These are phyloP conservation scores for Lactarius quietus DNA, from an alignment of 768 basidiomycete genomes.

Conservation along the genomic window DNA sequence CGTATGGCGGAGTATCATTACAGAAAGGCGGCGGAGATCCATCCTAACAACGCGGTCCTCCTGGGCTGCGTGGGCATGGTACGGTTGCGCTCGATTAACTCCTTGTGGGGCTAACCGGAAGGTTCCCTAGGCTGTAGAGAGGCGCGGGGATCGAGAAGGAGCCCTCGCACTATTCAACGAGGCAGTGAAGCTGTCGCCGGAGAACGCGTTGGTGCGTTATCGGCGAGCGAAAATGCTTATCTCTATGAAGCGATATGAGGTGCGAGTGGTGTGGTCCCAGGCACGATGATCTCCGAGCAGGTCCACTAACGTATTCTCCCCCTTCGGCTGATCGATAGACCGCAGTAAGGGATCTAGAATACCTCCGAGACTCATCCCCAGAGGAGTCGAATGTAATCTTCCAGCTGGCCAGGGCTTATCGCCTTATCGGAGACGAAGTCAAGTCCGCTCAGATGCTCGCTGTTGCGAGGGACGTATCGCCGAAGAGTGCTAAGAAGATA, in stretches of 20 bases:
- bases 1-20: constrained; percentile 96
- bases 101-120: constrained; percentile 20
- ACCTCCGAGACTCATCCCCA: constrained; percentile 76
- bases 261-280: constrained; percentile 40
- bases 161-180: constrained; percentile 80
- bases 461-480: constrained; percentile 89
- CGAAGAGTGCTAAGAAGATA: constrained; percentile 82
- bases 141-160: constrained; percentile 68
- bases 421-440: constrained; percentile 69
- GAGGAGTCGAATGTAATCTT: constrained; percentile 97
- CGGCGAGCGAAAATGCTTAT: constrained; percentile 89
- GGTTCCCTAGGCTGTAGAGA: constrained; percentile 71
- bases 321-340: constrained; percentile 43
- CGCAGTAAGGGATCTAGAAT: constrained; percentile 78
- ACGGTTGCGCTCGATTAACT: constrained; percentile 15
- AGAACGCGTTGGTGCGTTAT: constrained; percentile 92
- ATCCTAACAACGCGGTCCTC: constrained; percentile 93
- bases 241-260: constrained; percentile 77
- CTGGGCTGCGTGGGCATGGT: constrained; percentile 96
- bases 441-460: constrained; percentile 85
- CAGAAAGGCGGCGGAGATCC: constrained; percentile 86
- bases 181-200: constrained; percentile 74
- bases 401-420: constrained; percentile 90
- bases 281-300: constrained; percentile 21
- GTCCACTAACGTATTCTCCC: constrained; percentile 26